These are phyloP conservation scores for Chaetomium fimeti DNA, from an alignment of 495 filamentous ascomycete genomes.

Conservation along the genomic window DNA sequence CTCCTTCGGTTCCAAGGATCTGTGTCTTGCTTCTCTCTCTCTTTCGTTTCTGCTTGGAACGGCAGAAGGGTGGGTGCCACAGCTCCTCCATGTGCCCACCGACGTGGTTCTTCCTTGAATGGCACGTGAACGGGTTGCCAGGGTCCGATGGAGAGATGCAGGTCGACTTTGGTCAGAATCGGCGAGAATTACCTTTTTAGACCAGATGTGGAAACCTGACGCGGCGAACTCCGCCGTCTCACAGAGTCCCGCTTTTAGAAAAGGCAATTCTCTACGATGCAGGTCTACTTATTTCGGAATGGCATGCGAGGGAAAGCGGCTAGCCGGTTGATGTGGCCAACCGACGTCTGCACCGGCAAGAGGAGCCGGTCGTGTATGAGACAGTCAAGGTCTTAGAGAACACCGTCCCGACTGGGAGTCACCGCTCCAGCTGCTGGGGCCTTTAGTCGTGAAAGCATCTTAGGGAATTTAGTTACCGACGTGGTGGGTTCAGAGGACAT, in stretches of 20 bases:
- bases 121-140: background rate
- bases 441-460: too few relatives aligned
- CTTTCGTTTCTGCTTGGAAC: too few relatives aligned
- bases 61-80: background rate
- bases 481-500: too few relatives aligned
- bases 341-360: too few relatives aligned
- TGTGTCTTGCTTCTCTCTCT: background rate
- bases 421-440: too few relatives aligned
- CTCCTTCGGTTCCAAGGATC: constrained; percentile 10
- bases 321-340: background rate
- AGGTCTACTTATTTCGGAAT: background rate
- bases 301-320: background rate
- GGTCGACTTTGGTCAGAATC: background rate
- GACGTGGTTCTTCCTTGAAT: background rate
- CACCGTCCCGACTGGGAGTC: too few relatives aligned
- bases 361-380: too few relatives aligned
- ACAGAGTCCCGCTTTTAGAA: constrained; percentile 1
- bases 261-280: constrained; percentile 17
- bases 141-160: background rate
- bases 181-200: constrained; percentile 6
- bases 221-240: background rate
- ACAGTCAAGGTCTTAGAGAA: too few relatives aligned
- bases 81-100: background rate
- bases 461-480: too few relatives aligned
- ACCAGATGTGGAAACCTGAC: background rate